Evolutionary conservation across 192 early-diverging fungal species (phyloP).

Genomic region (Linnemannia schmuckeri): DNA sequence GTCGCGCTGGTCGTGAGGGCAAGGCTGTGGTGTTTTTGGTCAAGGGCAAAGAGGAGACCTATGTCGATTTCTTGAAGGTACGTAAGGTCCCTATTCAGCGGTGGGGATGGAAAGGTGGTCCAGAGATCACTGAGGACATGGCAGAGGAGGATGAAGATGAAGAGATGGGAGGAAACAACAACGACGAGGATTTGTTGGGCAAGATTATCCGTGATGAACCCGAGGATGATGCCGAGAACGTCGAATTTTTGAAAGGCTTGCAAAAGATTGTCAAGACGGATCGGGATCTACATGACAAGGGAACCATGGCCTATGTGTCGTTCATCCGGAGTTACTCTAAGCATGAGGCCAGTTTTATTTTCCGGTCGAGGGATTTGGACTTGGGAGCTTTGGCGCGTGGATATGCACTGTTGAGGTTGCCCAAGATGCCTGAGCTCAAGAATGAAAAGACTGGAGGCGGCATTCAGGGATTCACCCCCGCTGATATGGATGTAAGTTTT

Average conservation of each 20-base stretch:
- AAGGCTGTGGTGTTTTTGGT: conserved; percentile 89
- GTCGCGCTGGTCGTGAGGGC: conserved; percentile 87
- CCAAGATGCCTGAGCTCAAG: conserved; percentile 95
- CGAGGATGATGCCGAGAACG: conserved; percentile 59
- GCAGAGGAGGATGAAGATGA: conserved; percentile 22
- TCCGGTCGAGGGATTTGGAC: conserved; percentile 88
- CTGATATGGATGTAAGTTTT: conserved; percentile 58
- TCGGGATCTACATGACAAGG: conserved; percentile 84
- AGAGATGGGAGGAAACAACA: background rate
- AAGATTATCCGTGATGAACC: conserved; percentile 41
- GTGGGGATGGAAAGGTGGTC: conserved; percentile 65
- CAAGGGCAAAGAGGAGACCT: conserved; percentile 88
- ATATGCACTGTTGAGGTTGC: conserved; percentile 86
- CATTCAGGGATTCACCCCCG: conserved; percentile 53
- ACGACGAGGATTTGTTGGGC: conserved; percentile 27
- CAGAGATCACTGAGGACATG: conserved; percentile 47
- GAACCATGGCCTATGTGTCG: conserved; percentile 88
- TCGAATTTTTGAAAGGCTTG: conserved; percentile 67
- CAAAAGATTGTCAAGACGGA: conserved; percentile 73
- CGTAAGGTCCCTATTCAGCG: conserved; percentile 88
- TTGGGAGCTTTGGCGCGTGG: conserved; percentile 79
- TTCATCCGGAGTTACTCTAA: conserved; percentile 94
- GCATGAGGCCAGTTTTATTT: conserved; percentile 95
- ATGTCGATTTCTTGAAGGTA: conserved; percentile 88
- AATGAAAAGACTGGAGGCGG: conserved; percentile 60